Evolutionary conservation across 768 basidiomycete species (phyloP).

Genomic region (Phylloporus sp.): DNA sequence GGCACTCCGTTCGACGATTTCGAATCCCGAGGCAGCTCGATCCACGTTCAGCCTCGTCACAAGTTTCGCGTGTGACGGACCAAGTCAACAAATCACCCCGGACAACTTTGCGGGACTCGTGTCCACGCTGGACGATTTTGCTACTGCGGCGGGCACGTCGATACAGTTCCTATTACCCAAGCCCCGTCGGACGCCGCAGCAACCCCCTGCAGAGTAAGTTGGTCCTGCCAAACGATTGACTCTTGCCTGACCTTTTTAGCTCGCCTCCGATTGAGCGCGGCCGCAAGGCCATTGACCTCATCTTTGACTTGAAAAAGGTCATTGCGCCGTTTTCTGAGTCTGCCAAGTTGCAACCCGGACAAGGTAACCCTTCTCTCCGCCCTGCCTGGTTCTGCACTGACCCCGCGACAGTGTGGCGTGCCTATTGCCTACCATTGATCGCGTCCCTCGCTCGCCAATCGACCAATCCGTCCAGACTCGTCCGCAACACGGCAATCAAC

Average conservation of each 20-base stretch:
- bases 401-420: conserved; percentile 64
- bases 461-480: conserved; percentile 75
- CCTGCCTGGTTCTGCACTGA: conserved; percentile 3
- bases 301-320: conserved; percentile 68
- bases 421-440: conserved; percentile 71
- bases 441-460: conserved; percentile 76
- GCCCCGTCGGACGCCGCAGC: conserved; percentile 47
- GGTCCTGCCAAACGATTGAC: neutral
- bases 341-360: conserved; percentile 36
- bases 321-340: conserved; percentile 56
- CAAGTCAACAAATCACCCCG: conserved; percentile 53
- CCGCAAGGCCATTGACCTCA: conserved; percentile 73
- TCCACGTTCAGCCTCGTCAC: conserved; percentile 78
- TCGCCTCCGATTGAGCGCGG: conserved; percentile 80
- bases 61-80: conserved; percentile 59
- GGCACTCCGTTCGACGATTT: conserved; percentile 78
- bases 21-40: conserved; percentile 84
- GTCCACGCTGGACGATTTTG: conserved; percentile 83
- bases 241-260: conserved; percentile 33
- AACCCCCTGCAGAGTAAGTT: conserved; percentile 51
- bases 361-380: conserved; percentile 17
- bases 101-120: conserved; percentile 84
- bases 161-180: conserved; percentile 56
- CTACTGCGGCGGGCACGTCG: conserved; percentile 64
- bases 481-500: conserved; percentile 75